These are phyloP conservation scores for Fusarium sarcochroum DNA, from an alignment of 2,329 filamentous ascomycete genomes.

Conservation along the genomic window DNA sequence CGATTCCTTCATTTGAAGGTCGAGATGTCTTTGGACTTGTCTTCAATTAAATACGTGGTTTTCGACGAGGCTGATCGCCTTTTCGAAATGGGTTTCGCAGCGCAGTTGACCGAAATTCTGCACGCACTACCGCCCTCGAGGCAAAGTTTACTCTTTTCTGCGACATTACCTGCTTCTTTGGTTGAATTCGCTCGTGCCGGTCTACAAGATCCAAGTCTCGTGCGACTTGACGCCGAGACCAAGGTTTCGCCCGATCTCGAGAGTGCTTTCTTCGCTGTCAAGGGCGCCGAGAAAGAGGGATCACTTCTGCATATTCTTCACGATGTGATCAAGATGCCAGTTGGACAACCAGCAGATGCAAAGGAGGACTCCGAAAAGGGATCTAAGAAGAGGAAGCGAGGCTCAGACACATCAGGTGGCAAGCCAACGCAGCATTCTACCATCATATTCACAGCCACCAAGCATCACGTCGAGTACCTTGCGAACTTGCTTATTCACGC, in stretches of 20 bases:
- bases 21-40: constrained; percentile 94
- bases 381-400: constrained; percentile 81
- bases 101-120: constrained; percentile 92
- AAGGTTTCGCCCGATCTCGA: constrained; percentile 98
- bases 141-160: constrained; percentile 95
- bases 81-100: constrained; percentile 98
- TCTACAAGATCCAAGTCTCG: constrained; percentile 89
- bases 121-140: constrained; percentile 86
- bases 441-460: constrained; percentile 94
- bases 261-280: constrained; percentile 94
- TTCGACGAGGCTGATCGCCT: constrained; percentile 98
- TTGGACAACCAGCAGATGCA: constrained; percentile 69
- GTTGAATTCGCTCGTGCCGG: constrained; percentile 97
- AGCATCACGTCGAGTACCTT: constrained; percentile 97
- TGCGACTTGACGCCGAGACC: constrained; percentile 92
- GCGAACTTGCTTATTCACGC: constrained; percentile 82
- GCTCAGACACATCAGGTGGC: constrained; percentile 64
- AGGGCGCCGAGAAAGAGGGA: constrained; percentile 93
- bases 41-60: constrained; percentile 91
- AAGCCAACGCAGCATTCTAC: constrained; percentile 92
- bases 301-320: constrained; percentile 90
- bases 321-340: constrained; percentile 93
- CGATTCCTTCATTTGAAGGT: constrained; percentile 97
- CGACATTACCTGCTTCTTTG: constrained; percentile 91
- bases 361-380: constrained; percentile 59